Percentiles rank a stretch among this genome's conserved stretches.
phyloP scores from a whole-genome alignment of 2,329 filamentous ascomycete genomes.

The Colletotrichum australisinense region DNA sequence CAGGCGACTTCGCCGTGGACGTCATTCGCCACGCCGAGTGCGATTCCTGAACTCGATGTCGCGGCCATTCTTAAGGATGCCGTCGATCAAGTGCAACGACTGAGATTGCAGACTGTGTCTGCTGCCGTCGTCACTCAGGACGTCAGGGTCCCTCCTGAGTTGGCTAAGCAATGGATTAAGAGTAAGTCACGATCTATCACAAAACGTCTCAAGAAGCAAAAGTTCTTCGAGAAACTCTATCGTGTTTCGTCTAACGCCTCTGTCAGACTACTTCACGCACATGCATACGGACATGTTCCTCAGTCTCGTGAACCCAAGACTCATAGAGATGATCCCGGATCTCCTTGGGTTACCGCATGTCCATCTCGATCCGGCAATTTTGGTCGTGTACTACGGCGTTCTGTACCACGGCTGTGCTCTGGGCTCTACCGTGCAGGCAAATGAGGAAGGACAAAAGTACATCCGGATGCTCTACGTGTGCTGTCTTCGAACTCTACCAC shows the following conservation, averaged over 20 bases:
- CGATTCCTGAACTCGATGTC: conserved; percentile 19
- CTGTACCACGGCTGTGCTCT: conserved; percentile 42
- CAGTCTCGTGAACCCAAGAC: conserved; percentile 40
- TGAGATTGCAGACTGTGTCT: conserved; percentile 39
- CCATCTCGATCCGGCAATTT: conserved; percentile 43
- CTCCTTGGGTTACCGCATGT: conserved; percentile 43
- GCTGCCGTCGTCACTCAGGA: conserved; percentile 39
- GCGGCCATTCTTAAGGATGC: conserved; percentile 44
- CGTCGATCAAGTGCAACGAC: conserved; percentile 42
- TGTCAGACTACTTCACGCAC: conserved; percentile 43
- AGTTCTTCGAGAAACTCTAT: too few relatives aligned
- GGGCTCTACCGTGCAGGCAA: not conserved
- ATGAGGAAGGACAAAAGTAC: not conserved
- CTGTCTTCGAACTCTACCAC: conserved; percentile 43
- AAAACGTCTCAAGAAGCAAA: too few relatives aligned
- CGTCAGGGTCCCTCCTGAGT: conserved; percentile 41
- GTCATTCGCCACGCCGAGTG: conserved; percentile 1
- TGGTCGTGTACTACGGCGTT: conserved; percentile 45
- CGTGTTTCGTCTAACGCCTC: not conserved
- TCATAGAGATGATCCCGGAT: conserved; percentile 45
- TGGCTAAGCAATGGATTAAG: conserved; percentile 43
- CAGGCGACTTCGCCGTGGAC: conserved; percentile 15
- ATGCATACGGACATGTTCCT: conserved; percentile 45
- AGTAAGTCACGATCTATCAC: conserved; percentile 34
- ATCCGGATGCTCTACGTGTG: conserved; percentile 39